Conservation (phyloP, 805 yeast species). For the Spathaspora boniae region DNA sequence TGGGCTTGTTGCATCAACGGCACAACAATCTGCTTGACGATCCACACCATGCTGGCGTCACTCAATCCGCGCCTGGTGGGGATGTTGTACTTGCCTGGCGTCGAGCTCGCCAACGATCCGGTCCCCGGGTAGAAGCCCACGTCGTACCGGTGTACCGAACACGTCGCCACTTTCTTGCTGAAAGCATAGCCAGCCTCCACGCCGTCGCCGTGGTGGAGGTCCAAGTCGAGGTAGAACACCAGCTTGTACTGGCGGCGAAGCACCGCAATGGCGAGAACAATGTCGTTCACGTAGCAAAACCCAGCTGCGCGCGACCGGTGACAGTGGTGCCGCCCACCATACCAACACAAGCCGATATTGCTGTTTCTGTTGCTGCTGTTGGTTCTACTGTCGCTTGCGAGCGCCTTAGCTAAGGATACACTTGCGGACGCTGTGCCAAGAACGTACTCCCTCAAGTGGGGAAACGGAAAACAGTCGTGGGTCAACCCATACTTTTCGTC, state of each 20-base stretch:
- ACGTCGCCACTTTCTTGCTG: slow-evolving; percentile 53
- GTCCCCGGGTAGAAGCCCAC: slow-evolving; percentile 74
- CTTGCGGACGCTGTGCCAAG: slow-evolving; percentile 55
- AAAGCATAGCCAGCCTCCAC: slow-evolving; percentile 62
- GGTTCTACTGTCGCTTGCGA: no score
- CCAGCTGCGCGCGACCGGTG: slow-evolving; percentile 55
- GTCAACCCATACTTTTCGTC: slow-evolving; percentile 44
- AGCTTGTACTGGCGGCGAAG: slow-evolving; percentile 45
- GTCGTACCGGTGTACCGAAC: slow-evolving; percentile 63
- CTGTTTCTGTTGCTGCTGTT: neutral
- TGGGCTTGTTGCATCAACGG: slow-evolving; percentile 36
- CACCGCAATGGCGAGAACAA: slow-evolving; percentile 52
- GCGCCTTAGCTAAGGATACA: slow-evolving; percentile 42
- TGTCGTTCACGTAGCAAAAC: slow-evolving; percentile 71
- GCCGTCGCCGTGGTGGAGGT: slow-evolving; percentile 80
- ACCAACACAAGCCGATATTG: slow-evolving; percentile 60
- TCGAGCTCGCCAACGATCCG: slow-evolving; percentile 42
- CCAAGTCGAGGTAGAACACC: slow-evolving; percentile 65
- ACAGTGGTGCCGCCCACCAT: slow-evolving; percentile 78
- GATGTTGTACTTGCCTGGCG: slow-evolving; percentile 37
- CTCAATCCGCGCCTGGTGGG: slow-evolving; percentile 57
- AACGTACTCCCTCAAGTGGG: slow-evolving; percentile 49
- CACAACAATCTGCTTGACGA: slow-evolving; percentile 39
- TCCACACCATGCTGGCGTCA: slow-evolving; percentile 38
- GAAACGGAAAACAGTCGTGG: slow-evolving; percentile 66